Evolutionary conservation across 2,329 filamentous ascomycete species (phyloP).

Genomic region (Pseudogymnoascus sp.): DNA sequence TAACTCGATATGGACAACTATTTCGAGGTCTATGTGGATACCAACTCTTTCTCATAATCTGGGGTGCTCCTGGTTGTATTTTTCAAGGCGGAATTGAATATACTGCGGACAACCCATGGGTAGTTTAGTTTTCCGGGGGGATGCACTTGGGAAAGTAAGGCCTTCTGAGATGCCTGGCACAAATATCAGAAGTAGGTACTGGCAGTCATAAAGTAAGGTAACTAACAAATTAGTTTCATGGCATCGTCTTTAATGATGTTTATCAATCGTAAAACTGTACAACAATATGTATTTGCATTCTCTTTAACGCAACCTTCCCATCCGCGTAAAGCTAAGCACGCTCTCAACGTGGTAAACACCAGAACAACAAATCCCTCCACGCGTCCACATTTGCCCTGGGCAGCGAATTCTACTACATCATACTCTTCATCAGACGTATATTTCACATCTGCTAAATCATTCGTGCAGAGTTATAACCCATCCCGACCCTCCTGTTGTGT

Average conservation of each 20-base stretch:
- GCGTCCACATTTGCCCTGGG: slow-evolving; percentile 52
- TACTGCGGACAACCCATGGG: neutral
- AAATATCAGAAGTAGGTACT: neutral
- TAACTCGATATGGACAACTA: neutral
- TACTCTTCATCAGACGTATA: slow-evolving; percentile 28
- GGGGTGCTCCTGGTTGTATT: neutral
- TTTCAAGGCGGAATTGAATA: neutral
- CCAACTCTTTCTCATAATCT: neutral
- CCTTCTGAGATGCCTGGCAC: neutral
- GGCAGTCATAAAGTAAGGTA: neutral
- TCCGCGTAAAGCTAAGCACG: neutral
- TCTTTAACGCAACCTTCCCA: neutral
- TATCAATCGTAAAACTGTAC: neutral
- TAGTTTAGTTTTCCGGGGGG: neutral
- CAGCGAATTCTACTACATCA: slow-evolving; percentile 51
- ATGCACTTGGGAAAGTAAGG: neutral
- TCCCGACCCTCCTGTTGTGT: neutral
- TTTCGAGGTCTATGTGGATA: neutral
- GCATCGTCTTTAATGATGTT: neutral
- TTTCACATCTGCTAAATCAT: neutral
- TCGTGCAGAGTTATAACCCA: neutral
- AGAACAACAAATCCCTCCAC: slow-evolving; percentile 51
- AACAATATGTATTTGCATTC: neutral
- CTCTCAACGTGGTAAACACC: slow-evolving; percentile 42
- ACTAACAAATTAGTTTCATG: neutral